These are phyloP conservation scores for Leccinum incarnatum DNA, from an alignment of 768 basidiomycete species.

Conservation along the genomic window DNA sequence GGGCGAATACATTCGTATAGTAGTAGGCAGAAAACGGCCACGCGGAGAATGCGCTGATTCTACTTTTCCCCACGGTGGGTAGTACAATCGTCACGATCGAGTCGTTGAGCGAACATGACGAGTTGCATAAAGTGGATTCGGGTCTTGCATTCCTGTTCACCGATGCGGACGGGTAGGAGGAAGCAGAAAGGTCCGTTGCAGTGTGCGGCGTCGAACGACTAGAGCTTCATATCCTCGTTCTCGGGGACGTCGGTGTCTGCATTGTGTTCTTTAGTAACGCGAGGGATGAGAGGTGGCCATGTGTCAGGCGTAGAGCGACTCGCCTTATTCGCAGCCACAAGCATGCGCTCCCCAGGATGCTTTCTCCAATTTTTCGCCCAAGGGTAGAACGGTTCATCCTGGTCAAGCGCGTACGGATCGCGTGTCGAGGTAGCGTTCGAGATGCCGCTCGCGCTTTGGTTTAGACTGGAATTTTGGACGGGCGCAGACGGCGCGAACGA, in stretches of 20 bases:
- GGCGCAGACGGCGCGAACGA: slow-evolving; percentile 3
- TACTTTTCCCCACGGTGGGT: too few relatives aligned
- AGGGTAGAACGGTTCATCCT: background rate
- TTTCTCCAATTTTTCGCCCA: background rate
- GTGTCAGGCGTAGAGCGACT: background rate
- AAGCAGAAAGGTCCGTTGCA: slow-evolving; percentile 38
- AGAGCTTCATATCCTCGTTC: background rate
- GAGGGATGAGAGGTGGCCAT: slow-evolving; percentile 36
- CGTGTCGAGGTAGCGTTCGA: background rate
- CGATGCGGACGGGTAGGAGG: slow-evolving; percentile 23
- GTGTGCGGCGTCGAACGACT: slow-evolving; percentile 20
- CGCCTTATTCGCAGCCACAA: background rate
- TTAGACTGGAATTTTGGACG: background rate
- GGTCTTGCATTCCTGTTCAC: too few relatives aligned
- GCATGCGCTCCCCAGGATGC: background rate
- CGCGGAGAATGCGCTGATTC: too few relatives aligned
- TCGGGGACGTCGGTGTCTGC: background rate
- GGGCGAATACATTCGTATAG: background rate
- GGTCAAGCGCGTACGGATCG: too few relatives aligned
- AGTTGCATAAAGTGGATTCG: too few relatives aligned
- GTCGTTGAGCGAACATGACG: too few relatives aligned
- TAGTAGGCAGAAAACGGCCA: too few relatives aligned
- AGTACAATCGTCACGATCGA: too few relatives aligned
- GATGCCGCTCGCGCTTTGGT: background rate
- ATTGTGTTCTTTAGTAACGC: slow-evolving; percentile 29